Evolutionary conservation across 1,284 basidiomycete genomes (phyloP).

Genomic region (Mycosarcoma maydis): DNA sequence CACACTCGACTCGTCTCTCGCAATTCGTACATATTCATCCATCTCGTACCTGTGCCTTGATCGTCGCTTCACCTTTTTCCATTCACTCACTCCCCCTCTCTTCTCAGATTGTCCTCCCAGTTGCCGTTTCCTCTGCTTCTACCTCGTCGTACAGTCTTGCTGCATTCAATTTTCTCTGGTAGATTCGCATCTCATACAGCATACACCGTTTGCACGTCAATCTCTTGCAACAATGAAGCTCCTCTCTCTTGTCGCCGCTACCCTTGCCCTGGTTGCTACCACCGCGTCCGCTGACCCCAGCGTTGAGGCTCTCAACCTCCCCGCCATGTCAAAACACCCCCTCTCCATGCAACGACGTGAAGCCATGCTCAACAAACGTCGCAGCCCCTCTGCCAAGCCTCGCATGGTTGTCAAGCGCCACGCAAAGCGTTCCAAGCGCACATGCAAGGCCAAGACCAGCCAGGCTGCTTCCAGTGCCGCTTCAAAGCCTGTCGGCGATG

Average conservation of each 20-base stretch:
- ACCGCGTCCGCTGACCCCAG: slow-evolving; percentile 27
- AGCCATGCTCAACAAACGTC: slow-evolving; percentile 30
- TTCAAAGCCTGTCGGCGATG: not conserved
- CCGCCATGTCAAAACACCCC: slow-evolving; percentile 40
- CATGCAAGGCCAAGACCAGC: slow-evolving; percentile 36
- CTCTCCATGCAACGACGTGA: slow-evolving; percentile 44
- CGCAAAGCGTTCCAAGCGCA: slow-evolving; percentile 23
- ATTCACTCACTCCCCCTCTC: not conserved
- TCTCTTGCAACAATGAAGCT: slow-evolving; percentile 43
- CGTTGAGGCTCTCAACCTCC: slow-evolving; percentile 31
- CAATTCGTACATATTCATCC: not conserved
- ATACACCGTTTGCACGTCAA: not conserved
- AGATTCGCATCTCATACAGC: slow-evolving; percentile 2
- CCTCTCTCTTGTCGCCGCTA: slow-evolving; percentile 33
- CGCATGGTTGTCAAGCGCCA: slow-evolving; percentile 23
- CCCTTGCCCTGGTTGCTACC: slow-evolving; percentile 33
- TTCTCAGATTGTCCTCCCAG: not conserved
- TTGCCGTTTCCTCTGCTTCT: not conserved
- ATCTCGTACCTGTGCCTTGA: not conserved
- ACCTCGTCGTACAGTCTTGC: not conserved
- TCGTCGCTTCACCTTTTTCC: not conserved
- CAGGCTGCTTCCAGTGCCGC: slow-evolving; percentile 19
- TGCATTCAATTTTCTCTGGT: slow-evolving; percentile 19
- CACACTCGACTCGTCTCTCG: not conserved
- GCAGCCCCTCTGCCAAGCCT: slow-evolving; percentile 1